Evolutionary conservation across 345 rosid genomes (phyloP), one percentile per base, ranked within the genome.

Genomic region (Murraya paniculata): DNA sequence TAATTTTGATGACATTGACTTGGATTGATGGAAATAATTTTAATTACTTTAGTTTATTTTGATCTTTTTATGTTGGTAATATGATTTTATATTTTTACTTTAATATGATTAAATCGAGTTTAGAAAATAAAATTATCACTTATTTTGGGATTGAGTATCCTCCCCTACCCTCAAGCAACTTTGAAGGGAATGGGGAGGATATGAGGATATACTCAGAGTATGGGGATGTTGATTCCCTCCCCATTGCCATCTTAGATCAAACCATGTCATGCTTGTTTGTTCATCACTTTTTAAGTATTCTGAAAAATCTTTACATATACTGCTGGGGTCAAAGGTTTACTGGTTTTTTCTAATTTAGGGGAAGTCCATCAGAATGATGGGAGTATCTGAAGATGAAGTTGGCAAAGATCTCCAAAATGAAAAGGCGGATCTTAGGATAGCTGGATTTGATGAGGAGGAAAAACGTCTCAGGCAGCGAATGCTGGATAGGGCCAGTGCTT

Each of bases 401-500:
- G 81, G 86, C 56, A 85, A 82, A 61, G 80, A 94, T 81, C 72
- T 81, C 53, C 85, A 88, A 85, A 80, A 78, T 77, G 92, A 89
- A 38, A 87, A 74, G 72, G 79, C 77, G 39, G 91, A 90, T 83
- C 67, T 82, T 79, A 88, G 98, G 78, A 96, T 92, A 84, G 88
- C 88, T 85, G 99, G 98, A 50, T 96, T 96, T 83, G 93, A 85
- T 71, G 98, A 94, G 82, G 98, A 94, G 76, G 99, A 94, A 74
- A 90, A 78, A 83, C 90, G 98, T 85, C 65, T 88, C 81, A 96
- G 83, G 83, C 87, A 82, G 75, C 84, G 87, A 64, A 84, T 71
- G 77, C 80, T 78, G 31, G 76, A 74, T 67, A 65, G 78, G 77
- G 68, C 87, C 3, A 75, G 14, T 39, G 39, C 82, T 74, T 77